Base-by-base conservation (phyloP, 2,329 filamentous ascomycete genomes). In the Cladorrhinum sp. region DNA sequence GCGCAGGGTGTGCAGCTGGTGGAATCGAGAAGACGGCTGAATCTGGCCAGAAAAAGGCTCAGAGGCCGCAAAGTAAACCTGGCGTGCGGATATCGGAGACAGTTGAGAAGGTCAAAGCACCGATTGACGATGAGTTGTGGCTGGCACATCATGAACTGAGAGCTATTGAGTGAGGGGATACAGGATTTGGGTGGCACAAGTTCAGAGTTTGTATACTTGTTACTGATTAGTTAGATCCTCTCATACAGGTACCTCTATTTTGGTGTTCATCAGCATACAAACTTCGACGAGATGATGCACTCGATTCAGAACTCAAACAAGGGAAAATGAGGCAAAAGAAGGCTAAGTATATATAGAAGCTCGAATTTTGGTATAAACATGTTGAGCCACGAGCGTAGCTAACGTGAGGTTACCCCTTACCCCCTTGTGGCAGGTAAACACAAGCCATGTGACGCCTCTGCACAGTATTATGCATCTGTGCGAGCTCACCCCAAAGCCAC, bases 121-220 rank as follows among this genome's bases (percentile, higher is more conserved):
- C 27, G 52, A 10, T 52, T 12, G 52, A 45, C 41, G 48, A 59
- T 20, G 13, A 38, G 20, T 62, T 57, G 60, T 32, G n/a, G n/a
- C n/a, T n/a, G n/a, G n/a, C n/a, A n/a, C n/a, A n/a, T n/a, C n/a
- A n/a, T n/a, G n/a, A n/a, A n/a, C n/a, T n/a, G n/a, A n/a, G n/a
- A n/a, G n/a, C n/a, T n/a, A n/a, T n/a, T n/a, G n/a, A n/a, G n/a
- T n/a, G n/a, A n/a, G n/a, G n/a, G n/a, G n/a, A n/a, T n/a, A n/a
- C n/a, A n/a, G n/a, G n/a, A n/a, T n/a, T n/a, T n/a, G n/a, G n/a
- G n/a, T n/a, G n/a, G n/a, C n/a, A n/a, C n/a, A n/a, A n/a, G n/a
- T n/a, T n/a, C n/a, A n/a, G n/a, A n/a, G n/a, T n/a, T n/a, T n/a
- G n/a, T n/a, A n/a, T n/a, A n/a, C n/a, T n/a, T n/a, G n/a, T n/a